These are phyloP conservation scores for Yamadazyma laniorum DNA, from an alignment of 805 yeast species.

Conservation along the genomic window DNA sequence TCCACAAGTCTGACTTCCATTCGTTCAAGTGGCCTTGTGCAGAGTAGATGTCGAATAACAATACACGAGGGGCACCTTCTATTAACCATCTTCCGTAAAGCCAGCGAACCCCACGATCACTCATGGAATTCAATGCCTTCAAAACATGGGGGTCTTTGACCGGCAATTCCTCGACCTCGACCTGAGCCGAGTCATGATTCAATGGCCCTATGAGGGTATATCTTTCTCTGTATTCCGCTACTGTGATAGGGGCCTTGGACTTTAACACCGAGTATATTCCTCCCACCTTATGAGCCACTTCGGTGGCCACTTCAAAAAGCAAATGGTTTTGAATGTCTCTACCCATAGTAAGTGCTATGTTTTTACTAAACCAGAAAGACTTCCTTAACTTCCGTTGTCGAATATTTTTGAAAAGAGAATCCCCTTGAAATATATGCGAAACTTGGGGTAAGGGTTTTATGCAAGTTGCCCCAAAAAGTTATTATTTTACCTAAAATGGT, in stretches of 20 bases:
- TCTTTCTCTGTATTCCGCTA: conserved; percentile 85
- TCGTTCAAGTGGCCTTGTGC: conserved; percentile 71
- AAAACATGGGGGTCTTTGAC: conserved; percentile 55
- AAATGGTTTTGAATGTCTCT: conserved; percentile 87
- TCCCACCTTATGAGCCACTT: conserved; percentile 96
- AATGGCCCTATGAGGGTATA: conserved; percentile 87
- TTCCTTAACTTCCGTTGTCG: no score
- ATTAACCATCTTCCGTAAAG: conserved; percentile 95
- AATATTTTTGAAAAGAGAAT: neutral
- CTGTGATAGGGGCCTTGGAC: conserved; percentile 95
- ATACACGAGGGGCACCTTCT: conserved; percentile 95
- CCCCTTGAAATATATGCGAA: conserved; percentile 6
- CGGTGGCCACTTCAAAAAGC: conserved; percentile 92
- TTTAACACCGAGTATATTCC: conserved; percentile 96
- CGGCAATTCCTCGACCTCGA: conserved; percentile 76
- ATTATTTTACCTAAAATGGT: no score
- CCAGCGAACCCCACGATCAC: conserved; percentile 74
- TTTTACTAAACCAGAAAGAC: neutral
- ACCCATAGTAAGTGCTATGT: conserved; percentile 46
- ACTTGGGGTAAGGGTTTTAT: conserved; percentile 6
- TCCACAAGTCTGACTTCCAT: conserved; percentile 95
- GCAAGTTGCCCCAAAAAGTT: no score
- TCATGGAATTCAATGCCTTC: conserved; percentile 73
- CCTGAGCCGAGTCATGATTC: conserved; percentile 68
- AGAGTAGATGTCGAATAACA: conserved; percentile 81